These are phyloP conservation scores for Glebionis coronaria DNA, from an alignment of 129 eudicot genomes.

Conservation along the genomic window DNA sequence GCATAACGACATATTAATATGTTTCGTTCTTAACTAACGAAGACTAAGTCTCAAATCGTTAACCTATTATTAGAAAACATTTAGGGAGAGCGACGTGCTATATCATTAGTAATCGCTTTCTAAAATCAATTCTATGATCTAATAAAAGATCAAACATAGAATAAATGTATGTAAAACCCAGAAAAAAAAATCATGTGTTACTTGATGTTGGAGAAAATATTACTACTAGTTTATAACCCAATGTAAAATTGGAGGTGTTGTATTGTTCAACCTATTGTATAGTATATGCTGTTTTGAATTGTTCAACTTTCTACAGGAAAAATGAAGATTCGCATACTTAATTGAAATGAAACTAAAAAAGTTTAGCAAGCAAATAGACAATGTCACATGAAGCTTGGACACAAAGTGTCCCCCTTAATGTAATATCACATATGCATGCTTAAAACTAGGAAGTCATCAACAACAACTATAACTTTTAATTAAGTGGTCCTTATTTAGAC, in stretches of 20 bases:
- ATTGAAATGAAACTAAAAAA: neutral
- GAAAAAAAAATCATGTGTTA: neutral
- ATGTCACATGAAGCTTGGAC: slow-evolving; percentile 14
- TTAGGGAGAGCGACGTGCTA: neutral
- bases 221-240: too few relatives aligned
- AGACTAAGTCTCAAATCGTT: neutral
- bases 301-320: neutral
- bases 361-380: neutral
- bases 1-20: neutral
- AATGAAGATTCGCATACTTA: neutral
- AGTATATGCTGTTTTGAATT: too few relatives aligned
- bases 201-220: too few relatives aligned
- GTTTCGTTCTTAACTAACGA: neutral
- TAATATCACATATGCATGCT: slow-evolving; percentile 12
- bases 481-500: slow-evolving; percentile 17
- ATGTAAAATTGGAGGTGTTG: too few relatives aligned
- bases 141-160: neutral
- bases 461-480: slow-evolving; percentile 13
- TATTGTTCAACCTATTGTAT: too few relatives aligned
- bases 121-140: neutral
- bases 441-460: slow-evolving; percentile 1
- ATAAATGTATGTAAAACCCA: neutral
- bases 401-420: slow-evolving; percentile 17
- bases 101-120: too few relatives aligned
- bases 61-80: neutral